Percentiles rank a stretch among this genome's conserved stretches.
Conservation (phyloP, 768 basidiomycete species). For the Rhodocollybia butyracea region DNA sequence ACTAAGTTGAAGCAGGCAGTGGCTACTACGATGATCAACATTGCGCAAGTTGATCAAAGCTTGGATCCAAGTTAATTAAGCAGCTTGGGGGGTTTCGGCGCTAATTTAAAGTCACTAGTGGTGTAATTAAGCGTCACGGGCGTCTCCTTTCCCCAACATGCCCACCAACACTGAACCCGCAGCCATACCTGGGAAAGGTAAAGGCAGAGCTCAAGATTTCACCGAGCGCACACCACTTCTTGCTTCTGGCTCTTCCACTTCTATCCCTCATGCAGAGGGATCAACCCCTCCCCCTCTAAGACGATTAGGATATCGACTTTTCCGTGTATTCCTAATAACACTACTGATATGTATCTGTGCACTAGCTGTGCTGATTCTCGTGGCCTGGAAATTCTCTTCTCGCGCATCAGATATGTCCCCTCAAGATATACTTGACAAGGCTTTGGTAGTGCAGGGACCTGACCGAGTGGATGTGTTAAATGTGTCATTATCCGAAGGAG, state of each 20-base stretch:
- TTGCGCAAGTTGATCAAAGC: no score
- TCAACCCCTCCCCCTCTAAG: slow-evolving; percentile 18
- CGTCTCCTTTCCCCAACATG: neutral
- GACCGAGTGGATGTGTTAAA: slow-evolving; percentile 61
- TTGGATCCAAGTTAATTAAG: no score
- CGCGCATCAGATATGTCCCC: slow-evolving; percentile 49
- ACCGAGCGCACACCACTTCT: slow-evolving; percentile 7
- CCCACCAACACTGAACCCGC: neutral
- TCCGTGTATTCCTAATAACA: slow-evolving; percentile 54
- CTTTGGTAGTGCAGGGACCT: slow-evolving; percentile 57
- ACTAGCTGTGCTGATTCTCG: slow-evolving; percentile 41
- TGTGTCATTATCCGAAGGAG: slow-evolving; percentile 50
- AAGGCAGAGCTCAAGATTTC: slow-evolving; percentile 3
- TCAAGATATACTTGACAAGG: slow-evolving; percentile 54
- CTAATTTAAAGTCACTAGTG: no score
- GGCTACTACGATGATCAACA: no score
- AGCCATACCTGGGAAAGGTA: neutral
- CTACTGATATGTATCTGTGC: slow-evolving; percentile 43
- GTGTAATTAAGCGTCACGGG: no score
- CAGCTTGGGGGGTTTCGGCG: no score
- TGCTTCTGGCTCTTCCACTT: neutral
- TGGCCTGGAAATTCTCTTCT: slow-evolving; percentile 68
- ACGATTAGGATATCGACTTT: slow-evolving; percentile 34
- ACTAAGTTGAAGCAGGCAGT: no score
- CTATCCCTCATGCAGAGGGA: neutral